A percentile compares a stretch with the other conserved stretches of the same genome.
Conservation (phyloP, 2,329 filamentous ascomycete genomes). For the Diaporthe helianthi region DNA sequence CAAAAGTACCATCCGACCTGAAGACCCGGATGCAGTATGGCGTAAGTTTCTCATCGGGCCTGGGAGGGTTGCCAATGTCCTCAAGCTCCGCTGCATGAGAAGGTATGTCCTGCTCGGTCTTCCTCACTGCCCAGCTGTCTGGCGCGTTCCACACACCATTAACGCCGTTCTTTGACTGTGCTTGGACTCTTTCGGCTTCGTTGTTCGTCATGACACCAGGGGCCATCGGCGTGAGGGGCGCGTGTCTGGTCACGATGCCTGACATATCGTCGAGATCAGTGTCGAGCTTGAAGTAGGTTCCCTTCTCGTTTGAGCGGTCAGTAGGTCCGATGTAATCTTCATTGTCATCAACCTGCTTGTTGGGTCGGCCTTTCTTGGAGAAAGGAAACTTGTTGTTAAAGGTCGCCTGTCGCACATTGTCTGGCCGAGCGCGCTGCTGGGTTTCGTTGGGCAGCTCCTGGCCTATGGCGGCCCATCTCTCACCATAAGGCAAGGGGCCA, state of each 20-base stretch:
- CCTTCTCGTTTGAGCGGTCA: constrained; percentile 57
- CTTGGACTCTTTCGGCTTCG: constrained; percentile 51
- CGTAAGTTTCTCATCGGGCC: constrained; percentile 75
- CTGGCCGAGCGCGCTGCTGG: constrained; percentile 31
- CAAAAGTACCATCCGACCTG: constrained; percentile 91
- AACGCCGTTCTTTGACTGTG: constrained; percentile 43
- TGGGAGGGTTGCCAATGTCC: constrained; percentile 70
- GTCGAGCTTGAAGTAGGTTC: constrained; percentile 78
- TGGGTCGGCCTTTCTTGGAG: constrained; percentile 60
- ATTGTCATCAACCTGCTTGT: constrained; percentile 56
- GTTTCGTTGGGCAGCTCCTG: constrained; percentile 14
- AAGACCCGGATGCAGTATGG: constrained; percentile 96
- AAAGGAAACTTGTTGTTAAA: constrained; percentile 71
- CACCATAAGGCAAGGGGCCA: constrained; percentile 34
- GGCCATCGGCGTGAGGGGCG: constrained; percentile 75
- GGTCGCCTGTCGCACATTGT: constrained; percentile 53
- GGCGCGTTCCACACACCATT: constrained; percentile 86
- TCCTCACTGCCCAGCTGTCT: constrained; percentile 94
- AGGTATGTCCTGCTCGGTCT: constrained; percentile 68
- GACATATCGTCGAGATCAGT: constrained; percentile 91
- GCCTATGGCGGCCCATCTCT: constrained; percentile 38
- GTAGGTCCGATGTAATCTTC: constrained; percentile 68
- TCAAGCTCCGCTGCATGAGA: constrained; percentile 67
- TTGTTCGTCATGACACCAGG: constrained; percentile 54
- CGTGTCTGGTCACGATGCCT: constrained; percentile 79